Evolutionary conservation across 225 moss, liverwort and hornwort genomes (phyloP).

Genomic region (Takakia lepidozioides): DNA sequence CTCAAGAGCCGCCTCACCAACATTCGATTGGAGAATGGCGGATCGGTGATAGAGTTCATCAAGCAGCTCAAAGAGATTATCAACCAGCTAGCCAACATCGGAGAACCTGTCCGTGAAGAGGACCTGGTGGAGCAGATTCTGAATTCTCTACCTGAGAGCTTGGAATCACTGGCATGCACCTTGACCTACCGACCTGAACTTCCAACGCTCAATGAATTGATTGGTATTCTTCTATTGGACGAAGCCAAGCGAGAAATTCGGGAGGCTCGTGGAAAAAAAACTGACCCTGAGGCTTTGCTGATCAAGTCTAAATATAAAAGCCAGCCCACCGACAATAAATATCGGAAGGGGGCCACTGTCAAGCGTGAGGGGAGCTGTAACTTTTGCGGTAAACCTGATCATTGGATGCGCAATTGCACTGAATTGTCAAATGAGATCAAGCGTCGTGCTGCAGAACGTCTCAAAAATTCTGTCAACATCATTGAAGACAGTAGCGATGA

Average conservation of each 20-base stretch:
- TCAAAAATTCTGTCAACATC: background rate
- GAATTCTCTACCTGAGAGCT: background rate
- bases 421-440: background rate
- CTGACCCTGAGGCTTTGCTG: too few species aligned
- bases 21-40: too few species aligned
- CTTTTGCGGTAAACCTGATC: background rate
- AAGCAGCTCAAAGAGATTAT: background rate
- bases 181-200: background rate
- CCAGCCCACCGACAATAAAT: background rate
- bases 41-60: background rate
- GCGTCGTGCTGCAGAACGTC: background rate
- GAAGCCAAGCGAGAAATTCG: background rate
- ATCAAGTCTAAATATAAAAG: background rate
- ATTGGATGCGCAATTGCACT: constrained; percentile 1
- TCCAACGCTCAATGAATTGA: background rate
- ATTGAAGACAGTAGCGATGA: background rate
- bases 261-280: background rate
- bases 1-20: too few species aligned
- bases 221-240: background rate
- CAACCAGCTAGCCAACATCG: background rate
- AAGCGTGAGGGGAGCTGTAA: constrained; percentile 2
- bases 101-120: background rate
- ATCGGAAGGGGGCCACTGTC: background rate
- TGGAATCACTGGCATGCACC: background rate
- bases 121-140: constrained; percentile 1